Evolutionary conservation across 305 asterid genomes (phyloP).

Genomic region (Rubia peregrina): DNA sequence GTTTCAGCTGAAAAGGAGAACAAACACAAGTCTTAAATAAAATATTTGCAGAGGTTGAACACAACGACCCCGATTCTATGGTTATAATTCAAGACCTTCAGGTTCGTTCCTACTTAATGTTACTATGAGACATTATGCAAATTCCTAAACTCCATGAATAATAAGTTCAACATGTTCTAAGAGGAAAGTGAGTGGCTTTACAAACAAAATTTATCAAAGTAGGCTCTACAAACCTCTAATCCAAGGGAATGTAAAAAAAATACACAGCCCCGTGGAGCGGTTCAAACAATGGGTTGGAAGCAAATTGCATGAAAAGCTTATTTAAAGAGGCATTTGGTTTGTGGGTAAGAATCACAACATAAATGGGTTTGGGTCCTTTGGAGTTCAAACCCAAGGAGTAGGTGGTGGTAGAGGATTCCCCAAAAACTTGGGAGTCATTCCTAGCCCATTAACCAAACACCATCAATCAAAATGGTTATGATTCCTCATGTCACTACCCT

Average conservation of each 20-base stretch:
- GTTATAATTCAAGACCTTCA: not conserved
- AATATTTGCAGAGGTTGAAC: not conserved
- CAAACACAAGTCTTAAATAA: slow-evolving; percentile 1
- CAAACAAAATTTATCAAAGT: not conserved
- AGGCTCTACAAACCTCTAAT: not conserved
- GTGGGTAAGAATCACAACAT: too few species aligned
- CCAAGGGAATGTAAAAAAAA: not conserved
- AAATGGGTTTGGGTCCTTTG: too few species aligned
- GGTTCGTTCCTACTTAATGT: not conserved
- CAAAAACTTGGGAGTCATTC: too few species aligned
- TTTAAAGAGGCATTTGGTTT: not conserved
- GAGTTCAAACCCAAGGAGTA: too few species aligned
- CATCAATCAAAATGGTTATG: too few species aligned
- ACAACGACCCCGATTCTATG: not conserved
- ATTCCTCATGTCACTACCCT: too few species aligned
- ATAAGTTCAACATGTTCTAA: not conserved
- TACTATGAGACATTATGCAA: too few species aligned
- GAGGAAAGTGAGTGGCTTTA: not conserved
- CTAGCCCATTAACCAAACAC: too few species aligned
- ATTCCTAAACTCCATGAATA: not conserved
- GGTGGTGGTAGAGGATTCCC: too few species aligned
- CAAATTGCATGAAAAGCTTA: not conserved
- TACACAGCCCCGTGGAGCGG: not conserved
- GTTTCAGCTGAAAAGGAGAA: slow-evolving; percentile 57
- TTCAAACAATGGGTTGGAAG: not conserved